Evolutionary conservation across 1,284 basidiomycete genomes (phyloP), one percentile per base, ranked within the genome.

Genomic region (Pascua sp.): DNA sequence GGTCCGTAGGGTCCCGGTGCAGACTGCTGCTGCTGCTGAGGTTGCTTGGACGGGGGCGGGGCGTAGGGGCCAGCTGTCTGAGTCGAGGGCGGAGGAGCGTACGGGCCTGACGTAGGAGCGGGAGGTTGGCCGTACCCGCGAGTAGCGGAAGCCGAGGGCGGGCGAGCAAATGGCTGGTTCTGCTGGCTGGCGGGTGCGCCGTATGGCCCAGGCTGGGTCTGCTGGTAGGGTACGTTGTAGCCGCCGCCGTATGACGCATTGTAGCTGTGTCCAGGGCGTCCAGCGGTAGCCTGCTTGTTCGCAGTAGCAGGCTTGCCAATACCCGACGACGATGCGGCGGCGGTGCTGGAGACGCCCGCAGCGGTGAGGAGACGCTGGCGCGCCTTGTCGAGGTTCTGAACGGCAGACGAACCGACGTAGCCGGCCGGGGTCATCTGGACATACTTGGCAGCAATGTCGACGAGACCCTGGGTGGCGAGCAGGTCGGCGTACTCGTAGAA

Each of bases 401-500:
- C 73, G 15, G 80, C 75, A 8, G 80, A 80, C 4, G 80, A 79
- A 13, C 86, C 87, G 45, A 84, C 82, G 76, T 96, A 98, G 58
- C 87, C 87, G 13, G 79, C 69, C 1, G 96, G 95, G 1, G 88
- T 91, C 66, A 91, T 81, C 69, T 86, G 84, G 68, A 96, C 79
- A 77, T 91, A 96, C 54, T 82, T 81, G 42, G 88, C 83, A 0
- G 93, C 95, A 56, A 93, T 86, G 62, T 86, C 84, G 51, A 95
- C 80, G 37, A 96, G 82, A 46, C 94, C 94, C 71, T 98, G 95
- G 0, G 89, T 84, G 10, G 91, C 89, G 38, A 98, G 82, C 57
- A 97, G 79, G 67, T 96, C 90, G 11, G 95, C 92, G 70, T 98
- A 98, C 78, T 98, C 95, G 70, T 90, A 87, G 80, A 96, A 97